Evolutionary conservation across 73 alveolate species (phyloP), one percentile per base, ranked within the genome.

Genomic region (Strombidium stylifer): DNA sequence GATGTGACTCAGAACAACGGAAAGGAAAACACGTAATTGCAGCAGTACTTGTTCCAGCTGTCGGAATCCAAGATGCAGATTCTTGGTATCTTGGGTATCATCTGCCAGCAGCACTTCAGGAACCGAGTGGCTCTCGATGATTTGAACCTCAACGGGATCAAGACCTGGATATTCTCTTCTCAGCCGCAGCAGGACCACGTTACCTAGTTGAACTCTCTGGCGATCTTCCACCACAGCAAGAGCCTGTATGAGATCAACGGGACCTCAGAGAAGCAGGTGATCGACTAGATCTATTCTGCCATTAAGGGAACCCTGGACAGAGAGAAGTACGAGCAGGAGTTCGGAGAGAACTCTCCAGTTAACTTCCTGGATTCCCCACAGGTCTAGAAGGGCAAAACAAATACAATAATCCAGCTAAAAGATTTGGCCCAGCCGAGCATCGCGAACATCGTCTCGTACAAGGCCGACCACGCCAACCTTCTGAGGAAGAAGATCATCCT

Each of bases 161-260:
- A 77, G 26, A 60, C 67, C 4, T 77, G 89, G 89, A 28, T 77
- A 39, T 35, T 77, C 20, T 37, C 78, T 2, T 37, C 45, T 2
- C 83, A 77, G 20, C 70, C 31, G n/a, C 62, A 67, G 46, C 82
- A 52, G 20, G 12, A n/a, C 0, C 27, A 40, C 1, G 42, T 59
- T 40, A 40, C 25, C 10, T 37, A 59, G 14, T 39, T 56, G 16
- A 59, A 59, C 42, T 56, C 73, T 21, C 23, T 59, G 57, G 40
- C 35, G 26, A 32, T 59, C 3, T 26, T 59, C 31, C 14, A 7
- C 1, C 46, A 59, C n/a, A n/a, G n/a, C 42, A 37, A 49, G 2
- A 8, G 20, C 18, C 73, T 58, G 14, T 7, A 37, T 0, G 32
- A 37, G 26, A 59, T 59, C 3, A 59, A 59, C 40, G 73, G 73